Evolutionary conservation across 805 yeast genomes (phyloP).

Genomic region (Kodamaea sagamina): DNA sequence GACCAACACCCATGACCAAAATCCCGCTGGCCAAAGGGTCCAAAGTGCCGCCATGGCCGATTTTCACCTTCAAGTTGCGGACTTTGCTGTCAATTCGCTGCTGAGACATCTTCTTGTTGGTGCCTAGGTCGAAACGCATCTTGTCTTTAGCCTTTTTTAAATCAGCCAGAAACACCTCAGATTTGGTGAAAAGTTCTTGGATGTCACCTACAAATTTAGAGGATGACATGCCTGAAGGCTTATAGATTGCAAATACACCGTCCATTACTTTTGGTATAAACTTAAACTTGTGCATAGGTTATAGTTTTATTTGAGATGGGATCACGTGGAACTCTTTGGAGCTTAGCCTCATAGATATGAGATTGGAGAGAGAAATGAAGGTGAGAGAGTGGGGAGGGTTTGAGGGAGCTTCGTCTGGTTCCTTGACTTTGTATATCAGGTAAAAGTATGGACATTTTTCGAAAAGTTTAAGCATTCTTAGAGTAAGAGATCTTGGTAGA

Average conservation of each 20-base stretch:
- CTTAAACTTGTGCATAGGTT: background rate
- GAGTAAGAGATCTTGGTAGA: no score
- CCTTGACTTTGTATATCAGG: no score
- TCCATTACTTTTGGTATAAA: conserved; percentile 55
- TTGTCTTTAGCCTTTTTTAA: conserved; percentile 51
- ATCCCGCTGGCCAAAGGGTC: conserved; percentile 98
- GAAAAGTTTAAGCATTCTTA: no score
- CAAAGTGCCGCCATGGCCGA: conserved; percentile 98
- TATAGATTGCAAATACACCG: conserved; percentile 89
- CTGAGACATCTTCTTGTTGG: conserved; percentile 42
- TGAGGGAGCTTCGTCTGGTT: no score
- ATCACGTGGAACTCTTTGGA: no score
- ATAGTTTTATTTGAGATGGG: background rate
- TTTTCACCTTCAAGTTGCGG: conserved; percentile 64
- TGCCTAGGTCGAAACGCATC: conserved; percentile 41
- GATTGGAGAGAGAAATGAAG: background rate
- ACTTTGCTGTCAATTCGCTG: conserved; percentile 54
- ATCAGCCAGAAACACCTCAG: conserved; percentile 58
- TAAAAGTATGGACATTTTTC: no score
- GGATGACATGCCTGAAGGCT: conserved; percentile 85
- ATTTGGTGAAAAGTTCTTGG: conserved; percentile 61
- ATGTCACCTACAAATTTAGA: conserved; percentile 68
- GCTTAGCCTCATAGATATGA: no score
- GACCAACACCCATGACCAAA: conserved; percentile 85
- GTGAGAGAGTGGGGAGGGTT: background rate